Evolutionary conservation across 352 stramenopile species (phyloP).

Genomic region (Globisporangium acanthophoron): DNA sequence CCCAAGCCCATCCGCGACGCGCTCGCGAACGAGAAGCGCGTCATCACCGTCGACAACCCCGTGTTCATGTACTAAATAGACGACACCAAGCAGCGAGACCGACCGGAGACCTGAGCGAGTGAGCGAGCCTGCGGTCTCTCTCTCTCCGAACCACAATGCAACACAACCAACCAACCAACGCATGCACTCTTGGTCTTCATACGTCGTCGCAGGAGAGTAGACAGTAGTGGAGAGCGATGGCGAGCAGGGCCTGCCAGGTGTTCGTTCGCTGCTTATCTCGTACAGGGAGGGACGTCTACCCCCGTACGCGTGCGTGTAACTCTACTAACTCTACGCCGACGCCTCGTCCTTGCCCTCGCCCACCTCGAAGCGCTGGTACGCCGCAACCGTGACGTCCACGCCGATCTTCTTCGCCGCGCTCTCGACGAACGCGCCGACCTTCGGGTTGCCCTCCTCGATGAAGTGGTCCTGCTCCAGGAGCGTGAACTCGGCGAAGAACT

Average conservation of each 20-base stretch:
- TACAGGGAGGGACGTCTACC: too few species aligned
- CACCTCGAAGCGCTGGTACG: constrained; percentile 78
- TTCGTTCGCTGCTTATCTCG: constrained; percentile 1
- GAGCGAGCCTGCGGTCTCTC: background rate
- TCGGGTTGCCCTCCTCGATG: constrained; percentile 91
- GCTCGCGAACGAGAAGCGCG: constrained; percentile 82
- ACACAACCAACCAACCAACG: too few species aligned
- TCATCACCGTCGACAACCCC: constrained; percentile 95
- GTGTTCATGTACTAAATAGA: constrained; percentile 95
- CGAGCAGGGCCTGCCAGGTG: constrained; percentile 11
- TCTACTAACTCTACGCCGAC: constrained; percentile 22
- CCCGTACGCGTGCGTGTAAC: background rate
- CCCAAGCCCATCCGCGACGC: constrained; percentile 89
- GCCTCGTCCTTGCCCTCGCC: constrained; percentile 42
- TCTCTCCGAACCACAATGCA: too few species aligned
- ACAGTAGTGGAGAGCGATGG: background rate
- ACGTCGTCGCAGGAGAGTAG: too few species aligned
- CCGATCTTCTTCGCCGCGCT: constrained; percentile 57
- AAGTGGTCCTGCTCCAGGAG: constrained; percentile 93
- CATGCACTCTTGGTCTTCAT: too few species aligned
- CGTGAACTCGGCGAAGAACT: constrained; percentile 93
- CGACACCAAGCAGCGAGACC: constrained; percentile 1
- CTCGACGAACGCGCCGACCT: constrained; percentile 76
- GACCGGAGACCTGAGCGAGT: background rate
- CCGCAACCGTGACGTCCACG: constrained; percentile 48